Evolutionary conservation across 495 filamentous ascomycete genomes (phyloP), one percentile per base, ranked within the genome.

Genomic region (Tuber aestivum): DNA sequence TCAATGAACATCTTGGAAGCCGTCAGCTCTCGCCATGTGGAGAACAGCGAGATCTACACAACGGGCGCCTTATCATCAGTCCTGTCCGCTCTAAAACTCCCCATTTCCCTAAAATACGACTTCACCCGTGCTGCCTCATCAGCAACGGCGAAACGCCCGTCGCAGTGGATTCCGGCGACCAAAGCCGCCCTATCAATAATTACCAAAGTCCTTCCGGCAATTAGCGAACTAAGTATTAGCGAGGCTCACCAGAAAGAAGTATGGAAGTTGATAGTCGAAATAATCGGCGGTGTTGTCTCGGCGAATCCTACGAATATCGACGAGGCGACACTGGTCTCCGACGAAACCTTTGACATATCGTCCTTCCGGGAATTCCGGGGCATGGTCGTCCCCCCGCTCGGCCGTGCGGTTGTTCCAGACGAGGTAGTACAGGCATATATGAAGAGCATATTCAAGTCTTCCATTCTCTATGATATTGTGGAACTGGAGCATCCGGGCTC

Each of bases 341-440:
- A 94, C 78, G 90, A 97, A 83, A 83, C 87, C 16, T 94, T 95
- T 81, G 96, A 99, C 82, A 92, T 97, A 32, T 80, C 87, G 2
- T 89, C 92, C 0, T 95, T 97, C 82, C 85, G 80, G 12, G 86
- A 87, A 70, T 84, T 97, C 0, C 89, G 91, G 27, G 84, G 87
- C 1, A 86, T 97, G 38, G 90, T 97, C 56, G 91, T 93, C 41
- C 91, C 94, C 0, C 84, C 89, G 9, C 87, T 99, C 0, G 93
- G 94, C 14, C 86, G 87, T 0, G 77, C 88, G 21, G 82, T 84
- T 1, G 89, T 97, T 27, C 86, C 89, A 3, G 92, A 95, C 77
- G 83, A 86, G 40, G 89, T 91, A 4, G 87, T 93, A 21, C 87
- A 87, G n/a, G 84, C 87, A 14, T 97, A 95, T 81, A 88, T 91